Percentiles rank a stretch among this genome's conserved stretches.
Evolutionary conservation across 2,329 filamentous ascomycete species (phyloP).

Genomic region (Pezicula neosporulosa): DNA sequence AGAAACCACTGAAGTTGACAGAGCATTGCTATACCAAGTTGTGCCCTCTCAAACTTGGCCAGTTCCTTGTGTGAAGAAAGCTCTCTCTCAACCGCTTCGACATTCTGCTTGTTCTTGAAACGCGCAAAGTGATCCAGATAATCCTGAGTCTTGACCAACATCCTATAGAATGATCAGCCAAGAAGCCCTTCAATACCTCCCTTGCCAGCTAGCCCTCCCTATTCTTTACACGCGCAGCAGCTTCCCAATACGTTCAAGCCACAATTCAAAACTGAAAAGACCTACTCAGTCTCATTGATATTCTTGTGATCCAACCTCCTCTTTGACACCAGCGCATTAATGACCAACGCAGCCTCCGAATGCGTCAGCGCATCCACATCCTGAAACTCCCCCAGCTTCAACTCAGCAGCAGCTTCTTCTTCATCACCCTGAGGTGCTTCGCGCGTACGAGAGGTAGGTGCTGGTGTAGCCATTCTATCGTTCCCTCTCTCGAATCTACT

Average conservation of each 20-base stretch:
- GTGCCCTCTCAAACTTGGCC: slow-evolving; percentile 88
- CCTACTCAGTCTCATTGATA: slow-evolving; percentile 79
- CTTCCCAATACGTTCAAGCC: not conserved
- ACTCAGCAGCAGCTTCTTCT: slow-evolving; percentile 78
- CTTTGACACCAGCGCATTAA: slow-evolving; percentile 83
- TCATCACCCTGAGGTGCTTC: slow-evolving; percentile 74
- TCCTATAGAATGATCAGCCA: slow-evolving; percentile 40
- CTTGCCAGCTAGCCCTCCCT: not conserved
- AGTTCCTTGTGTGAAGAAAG: slow-evolving; percentile 76
- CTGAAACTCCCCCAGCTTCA: slow-evolving; percentile 91
- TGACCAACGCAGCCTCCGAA: slow-evolving; percentile 86
- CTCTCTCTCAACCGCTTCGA: slow-evolving; percentile 88
- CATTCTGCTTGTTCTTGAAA: slow-evolving; percentile 92
- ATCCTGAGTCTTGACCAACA: slow-evolving; percentile 82
- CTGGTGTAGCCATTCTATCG: slow-evolving; percentile 19
- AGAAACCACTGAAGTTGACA: not conserved
- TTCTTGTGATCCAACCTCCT: slow-evolving; percentile 77
- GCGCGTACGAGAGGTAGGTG: slow-evolving; percentile 58
- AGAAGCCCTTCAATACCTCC: not conserved
- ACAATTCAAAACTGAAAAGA: slow-evolving; percentile 11
- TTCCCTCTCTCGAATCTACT: not conserved
- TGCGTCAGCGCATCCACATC: slow-evolving; percentile 88
- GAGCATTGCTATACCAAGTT: slow-evolving; percentile 63
- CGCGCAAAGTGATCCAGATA: slow-evolving; percentile 94
- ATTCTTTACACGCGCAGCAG: not conserved